Base-by-base conservation (phyloP, 176 grass and related monocot species). In the Melocanna baccifera region DNA sequence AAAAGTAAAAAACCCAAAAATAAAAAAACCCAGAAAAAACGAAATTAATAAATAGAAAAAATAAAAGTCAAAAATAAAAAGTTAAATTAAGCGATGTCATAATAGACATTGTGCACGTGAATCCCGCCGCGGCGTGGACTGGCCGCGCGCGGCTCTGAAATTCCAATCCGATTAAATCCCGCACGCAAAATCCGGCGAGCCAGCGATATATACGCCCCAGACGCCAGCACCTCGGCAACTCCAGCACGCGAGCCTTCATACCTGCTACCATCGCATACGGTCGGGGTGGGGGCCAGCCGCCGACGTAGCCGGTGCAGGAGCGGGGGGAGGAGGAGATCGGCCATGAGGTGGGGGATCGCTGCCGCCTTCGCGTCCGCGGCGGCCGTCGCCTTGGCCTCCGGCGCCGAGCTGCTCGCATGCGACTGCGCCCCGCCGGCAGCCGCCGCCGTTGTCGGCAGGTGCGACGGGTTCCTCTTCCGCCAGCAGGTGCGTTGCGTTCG, bases 371-470 rank as follows among this genome's bases (percentile, higher is more conserved):
- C 77, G 10, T 89, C 83, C 26, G 83, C 78, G 1, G 83, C 71
- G 0, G 83, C 88, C 71, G 76, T 90, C 6, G 88, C 88, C 53
- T 78, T 84, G 55, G 88, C 88, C 2, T 86, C 88, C 3, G 45
- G 83, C 34, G 83, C 88, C 10, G 88, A 90, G 55, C 78, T 90
- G 64, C 78, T 90, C 71, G 78, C 78, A 63, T 90, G 88, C 78
- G 71, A 82, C 36, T 77, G 83, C 64, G 53, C 77, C 42, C 23
- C 14, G 12, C 56, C n/a, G 43, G 30, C 67, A 0, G 16, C 77
- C 28, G 41, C 71, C 29, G 52, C 1, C 41, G 64, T 46, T 14
- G 77, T 71, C 13, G 88, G 88, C 19, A 69, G 88, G 65, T 90
- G 88, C 83, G 83, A 86, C 20, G 56, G 72, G 34, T 23, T 78